phyloP scores from a whole-genome alignment of 1,284 basidiomycete genomes.

The Malassezia restricta region DNA sequence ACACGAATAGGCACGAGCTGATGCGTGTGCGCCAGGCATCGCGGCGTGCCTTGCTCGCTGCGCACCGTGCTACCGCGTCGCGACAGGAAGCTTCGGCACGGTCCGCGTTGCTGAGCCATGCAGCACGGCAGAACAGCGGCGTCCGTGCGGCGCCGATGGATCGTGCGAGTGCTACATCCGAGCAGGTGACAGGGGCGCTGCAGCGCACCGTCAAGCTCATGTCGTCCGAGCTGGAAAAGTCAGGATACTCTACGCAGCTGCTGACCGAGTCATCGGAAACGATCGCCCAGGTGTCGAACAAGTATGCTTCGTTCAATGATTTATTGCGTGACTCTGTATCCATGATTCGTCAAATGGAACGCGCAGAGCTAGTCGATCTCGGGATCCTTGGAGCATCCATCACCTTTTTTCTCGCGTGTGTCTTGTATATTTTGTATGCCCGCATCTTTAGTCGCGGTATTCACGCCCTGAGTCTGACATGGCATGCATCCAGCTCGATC shows the following conservation, averaged over 20 bases:
- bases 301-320: slow-evolving; percentile 34
- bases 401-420: slow-evolving; percentile 34
- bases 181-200: slow-evolving; percentile 36
- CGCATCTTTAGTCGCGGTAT: slow-evolving; percentile 33
- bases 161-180: slow-evolving; percentile 32
- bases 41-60: slow-evolving; percentile 8
- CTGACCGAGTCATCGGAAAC: slow-evolving; percentile 39
- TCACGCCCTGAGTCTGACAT: not conserved
- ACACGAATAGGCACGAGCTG: slow-evolving; percentile 12
- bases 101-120: not conserved
- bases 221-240: slow-evolving; percentile 40
- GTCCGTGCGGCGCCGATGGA: slow-evolving; percentile 17
- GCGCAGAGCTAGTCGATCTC: slow-evolving; percentile 34
- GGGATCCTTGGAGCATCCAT: slow-evolving; percentile 26
- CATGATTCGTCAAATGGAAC: slow-evolving; percentile 42
- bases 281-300: slow-evolving; percentile 24
- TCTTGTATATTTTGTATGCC: slow-evolving; percentile 39
- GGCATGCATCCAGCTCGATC: not conserved
- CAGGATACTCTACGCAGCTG: slow-evolving; percentile 36
- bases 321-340: slow-evolving; percentile 33
- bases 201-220: slow-evolving; percentile 37
- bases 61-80: slow-evolving; percentile 12
- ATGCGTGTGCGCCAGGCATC: slow-evolving; percentile 4
- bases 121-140: not conserved
- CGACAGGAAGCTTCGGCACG: slow-evolving; percentile 1